Evolutionary conservation across 2,329 filamentous ascomycete species (phyloP).

Genomic region (Claviceps paspali): DNA sequence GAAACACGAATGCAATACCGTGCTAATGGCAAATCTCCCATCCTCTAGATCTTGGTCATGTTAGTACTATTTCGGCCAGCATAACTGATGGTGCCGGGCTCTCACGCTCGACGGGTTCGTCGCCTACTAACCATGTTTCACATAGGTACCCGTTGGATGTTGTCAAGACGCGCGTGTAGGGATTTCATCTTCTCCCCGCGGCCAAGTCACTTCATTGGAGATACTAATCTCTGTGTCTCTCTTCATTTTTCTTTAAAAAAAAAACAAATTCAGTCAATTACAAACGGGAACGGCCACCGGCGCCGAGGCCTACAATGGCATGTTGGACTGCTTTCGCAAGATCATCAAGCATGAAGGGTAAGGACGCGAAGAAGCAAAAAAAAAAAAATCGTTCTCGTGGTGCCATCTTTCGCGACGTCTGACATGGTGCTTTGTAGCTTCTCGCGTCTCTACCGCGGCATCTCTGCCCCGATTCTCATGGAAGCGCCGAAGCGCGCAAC

Average conservation of each 20-base stretch:
- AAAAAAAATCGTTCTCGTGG: neutral
- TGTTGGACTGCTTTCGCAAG: constrained; percentile 96
- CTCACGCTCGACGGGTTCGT: too few relatives aligned
- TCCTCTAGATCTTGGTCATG: constrained; percentile 73
- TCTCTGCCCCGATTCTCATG: constrained; percentile 92
- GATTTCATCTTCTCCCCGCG: constrained; percentile 9
- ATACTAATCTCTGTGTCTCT: constrained; percentile 12
- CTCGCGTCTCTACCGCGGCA: constrained; percentile 88
- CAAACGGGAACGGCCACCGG: constrained; percentile 61
- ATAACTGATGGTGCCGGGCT: too few relatives aligned
- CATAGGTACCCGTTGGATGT: constrained; percentile 94
- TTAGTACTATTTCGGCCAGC: constrained; percentile 25
- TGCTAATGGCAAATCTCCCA: constrained; percentile 3
- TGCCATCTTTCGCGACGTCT: neutral
- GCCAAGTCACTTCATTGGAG: neutral
- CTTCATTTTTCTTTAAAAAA: constrained; percentile 1
- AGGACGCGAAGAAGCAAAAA: constrained; percentile 10
- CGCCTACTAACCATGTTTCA: neutral
- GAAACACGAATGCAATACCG: neutral
- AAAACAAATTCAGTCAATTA: constrained; percentile 79
- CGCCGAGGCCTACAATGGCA: constrained; percentile 83
- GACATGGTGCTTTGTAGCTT: constrained; percentile 33
- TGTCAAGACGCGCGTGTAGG: constrained; percentile 93
- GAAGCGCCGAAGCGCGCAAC: constrained; percentile 86
- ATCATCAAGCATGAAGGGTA: constrained; percentile 94